Conservation (phyloP, 306 rosid genomes). For the Datisca glomerata region DNA sequence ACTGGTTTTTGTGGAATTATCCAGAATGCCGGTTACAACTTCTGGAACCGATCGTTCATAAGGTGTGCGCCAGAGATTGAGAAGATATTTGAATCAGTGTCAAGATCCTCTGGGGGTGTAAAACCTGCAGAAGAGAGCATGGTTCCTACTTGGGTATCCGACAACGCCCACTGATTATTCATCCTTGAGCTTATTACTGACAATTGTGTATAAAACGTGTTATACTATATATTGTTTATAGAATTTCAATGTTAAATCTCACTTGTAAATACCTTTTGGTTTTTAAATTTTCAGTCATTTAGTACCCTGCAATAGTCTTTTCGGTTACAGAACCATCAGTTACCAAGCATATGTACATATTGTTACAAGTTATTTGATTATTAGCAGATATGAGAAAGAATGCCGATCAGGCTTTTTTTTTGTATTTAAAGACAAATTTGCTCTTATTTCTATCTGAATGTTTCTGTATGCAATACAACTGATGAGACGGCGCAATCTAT, state of each 20-base stretch:
- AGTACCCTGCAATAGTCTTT: background rate
- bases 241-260: too few species aligned
- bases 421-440: too few species aligned
- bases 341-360: too few species aligned
- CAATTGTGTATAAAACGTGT: background rate
- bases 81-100: slow-evolving; percentile 90
- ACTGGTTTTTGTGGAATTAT: background rate
- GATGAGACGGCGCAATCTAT: too few species aligned
- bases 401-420: too few species aligned
- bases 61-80: slow-evolving; percentile 97
- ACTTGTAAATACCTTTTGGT: too few species aligned
- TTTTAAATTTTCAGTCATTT: background rate
- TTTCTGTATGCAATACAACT: too few species aligned
- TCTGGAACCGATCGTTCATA: slow-evolving; percentile 88
- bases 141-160: slow-evolving; percentile 82
- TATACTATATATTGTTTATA: background rate
- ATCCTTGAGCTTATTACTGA: background rate
- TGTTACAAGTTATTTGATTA: too few species aligned
- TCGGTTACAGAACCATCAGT: background rate
- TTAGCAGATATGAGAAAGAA: too few species aligned
- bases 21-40: slow-evolving; percentile 88
- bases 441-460: too few species aligned
- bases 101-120: slow-evolving; percentile 94
- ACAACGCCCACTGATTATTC: slow-evolving; percentile 29
- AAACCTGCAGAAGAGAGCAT: slow-evolving; percentile 87